These are phyloP conservation scores for Phaeodactylum tricornutum DNA, from an alignment of 108 stramenopile species.

Conservation along the genomic window DNA sequence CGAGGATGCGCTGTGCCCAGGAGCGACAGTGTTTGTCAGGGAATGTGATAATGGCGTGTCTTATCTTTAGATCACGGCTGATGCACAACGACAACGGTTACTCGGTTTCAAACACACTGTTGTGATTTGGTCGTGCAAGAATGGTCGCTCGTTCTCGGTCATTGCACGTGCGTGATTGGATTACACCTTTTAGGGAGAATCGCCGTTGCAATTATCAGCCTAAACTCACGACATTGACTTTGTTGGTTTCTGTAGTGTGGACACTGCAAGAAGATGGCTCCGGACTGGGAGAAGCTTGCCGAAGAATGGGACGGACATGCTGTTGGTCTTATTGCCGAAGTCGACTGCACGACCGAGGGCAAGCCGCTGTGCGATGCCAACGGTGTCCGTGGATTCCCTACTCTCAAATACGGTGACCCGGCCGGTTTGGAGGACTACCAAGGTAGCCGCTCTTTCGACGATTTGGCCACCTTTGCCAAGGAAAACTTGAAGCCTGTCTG, in stretches of 20 bases:
- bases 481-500: slow-evolving; percentile 71
- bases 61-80: neutral
- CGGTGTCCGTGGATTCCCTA: slow-evolving; percentile 76
- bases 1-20: no score
- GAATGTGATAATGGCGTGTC: neutral
- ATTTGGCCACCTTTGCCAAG: slow-evolving; percentile 53
- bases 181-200: no score
- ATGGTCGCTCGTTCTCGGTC: no score
- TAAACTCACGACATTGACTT: neutral
- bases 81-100: no score
- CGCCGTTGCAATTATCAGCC: no score
- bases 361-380: slow-evolving; percentile 55
- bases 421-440: slow-evolving; percentile 55
- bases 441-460: slow-evolving; percentile 50
- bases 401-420: slow-evolving; percentile 71
- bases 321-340: slow-evolving; percentile 53
- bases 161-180: no score
- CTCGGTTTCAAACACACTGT: no score
- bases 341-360: slow-evolving; percentile 67
- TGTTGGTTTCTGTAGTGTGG: slow-evolving; percentile 50
- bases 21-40: neutral
- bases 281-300: slow-evolving; percentile 72
- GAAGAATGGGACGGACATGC: slow-evolving; percentile 33
- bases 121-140: no score
- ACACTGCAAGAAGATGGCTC: slow-evolving; percentile 63